Evolutionary conservation across 2,329 filamentous ascomycete species (phyloP).

Genomic region (Penicillium sp.): DNA sequence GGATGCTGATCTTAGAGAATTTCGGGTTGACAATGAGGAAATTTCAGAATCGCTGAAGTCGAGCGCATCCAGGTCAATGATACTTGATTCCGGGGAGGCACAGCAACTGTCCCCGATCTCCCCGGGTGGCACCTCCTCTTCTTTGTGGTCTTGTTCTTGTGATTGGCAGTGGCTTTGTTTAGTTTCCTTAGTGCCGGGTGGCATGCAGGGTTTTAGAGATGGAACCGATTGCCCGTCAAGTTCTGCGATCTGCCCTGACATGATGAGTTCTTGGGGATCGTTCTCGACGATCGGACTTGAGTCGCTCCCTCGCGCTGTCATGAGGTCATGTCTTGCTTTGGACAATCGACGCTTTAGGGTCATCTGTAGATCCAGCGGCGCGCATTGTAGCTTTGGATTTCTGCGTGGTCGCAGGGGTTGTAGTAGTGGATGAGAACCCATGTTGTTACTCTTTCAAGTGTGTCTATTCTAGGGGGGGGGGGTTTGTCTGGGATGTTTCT

Average conservation of each 20-base stretch:
- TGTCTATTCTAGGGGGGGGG: neutral
- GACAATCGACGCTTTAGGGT: neutral
- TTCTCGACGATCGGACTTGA: neutral
- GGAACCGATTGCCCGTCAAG: neutral
- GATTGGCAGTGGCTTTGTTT: neutral
- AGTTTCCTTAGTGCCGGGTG: neutral
- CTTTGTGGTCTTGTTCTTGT: neutral
- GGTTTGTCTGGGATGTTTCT: neutral
- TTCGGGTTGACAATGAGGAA: constrained; percentile 27
- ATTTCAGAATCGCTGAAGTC: constrained; percentile 25
- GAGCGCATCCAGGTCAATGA: constrained; percentile 15
- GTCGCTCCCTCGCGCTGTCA: constrained; percentile 5
- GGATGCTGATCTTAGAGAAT: constrained; percentile 15
- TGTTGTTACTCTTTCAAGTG: neutral
- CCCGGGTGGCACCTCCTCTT: neutral
- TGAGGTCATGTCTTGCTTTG: neutral
- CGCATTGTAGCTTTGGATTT: constrained; percentile 1
- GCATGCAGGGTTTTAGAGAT: neutral
- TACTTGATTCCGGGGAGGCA: constrained; percentile 14
- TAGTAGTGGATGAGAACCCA: constrained; percentile 8
- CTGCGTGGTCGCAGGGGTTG: constrained; percentile 4
- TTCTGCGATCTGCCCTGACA: neutral
- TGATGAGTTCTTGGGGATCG: neutral
- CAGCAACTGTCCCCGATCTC: constrained; percentile 2
- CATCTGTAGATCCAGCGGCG: constrained; percentile 7